Base-by-base conservation (phyloP, 805 yeast genomes). In the Monosporozyma siamensis region DNA sequence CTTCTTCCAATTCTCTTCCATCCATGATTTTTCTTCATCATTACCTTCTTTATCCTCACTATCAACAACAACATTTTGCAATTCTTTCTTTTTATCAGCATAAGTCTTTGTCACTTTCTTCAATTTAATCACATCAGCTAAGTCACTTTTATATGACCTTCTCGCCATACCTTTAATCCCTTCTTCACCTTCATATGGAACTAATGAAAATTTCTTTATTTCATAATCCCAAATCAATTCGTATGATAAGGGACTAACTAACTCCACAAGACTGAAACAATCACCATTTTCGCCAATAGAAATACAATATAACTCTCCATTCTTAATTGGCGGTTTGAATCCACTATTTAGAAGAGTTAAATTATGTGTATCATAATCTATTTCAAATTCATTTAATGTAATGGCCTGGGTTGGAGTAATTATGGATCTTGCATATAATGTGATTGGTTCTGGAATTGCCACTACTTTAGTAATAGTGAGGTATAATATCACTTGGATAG, bases 1-100 rank as follows among this genome's bases (percentile, higher is more conserved):
- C 41, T 45, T 43, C 42, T 54, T 59, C 65, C 65, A 61, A 45
- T 59, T 59, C 41, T 57, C 55, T 38, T 53, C 56, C 17, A 58
- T 27, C 54, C 59, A 61, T 1, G 57, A 39, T 21, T 44, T 45
- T 6, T 22, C 46, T 2, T 47, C 55, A 3, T 10, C 25, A 4
- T 41, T n/a, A n/a, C n/a, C 50, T n/a, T 48, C 56, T 31, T 49
- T 47, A 37, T 51, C 52, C 15, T 45, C 40, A 18, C 20, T 24
- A 23, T 21, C 43, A 34, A 29, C 30, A 8, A 48, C 41, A 12
- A 44, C 51, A 41, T 34, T 30, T 23, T 45, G 41, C 7, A 44
- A 34, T 10, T 48, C 49, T 6, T 53, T 52, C 32, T 51, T 54
- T 47, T 51, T 54, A 25, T 55, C 57, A 18, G 57, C 54, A 38